Evolutionary conservation across 2,329 filamentous ascomycete species (phyloP).

Genomic region (Neocatenulostroma microsporum): DNA sequence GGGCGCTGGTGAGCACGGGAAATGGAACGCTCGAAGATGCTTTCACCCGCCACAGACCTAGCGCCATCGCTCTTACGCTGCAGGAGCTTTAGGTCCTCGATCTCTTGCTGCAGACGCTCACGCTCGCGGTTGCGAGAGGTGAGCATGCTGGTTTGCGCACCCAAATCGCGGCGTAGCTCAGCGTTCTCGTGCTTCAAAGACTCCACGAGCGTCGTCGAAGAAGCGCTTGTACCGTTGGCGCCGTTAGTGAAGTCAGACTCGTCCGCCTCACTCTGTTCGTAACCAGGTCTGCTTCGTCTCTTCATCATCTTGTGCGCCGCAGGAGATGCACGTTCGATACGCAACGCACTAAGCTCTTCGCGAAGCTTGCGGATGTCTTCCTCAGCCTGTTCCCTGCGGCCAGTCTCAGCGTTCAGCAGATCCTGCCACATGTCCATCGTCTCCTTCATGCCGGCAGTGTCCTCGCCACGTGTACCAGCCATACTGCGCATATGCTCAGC

Average conservation of each 20-base stretch:
- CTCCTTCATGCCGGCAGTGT: constrained; percentile 26
- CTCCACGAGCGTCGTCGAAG: constrained; percentile 48
- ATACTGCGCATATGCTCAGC: constrained; percentile 68
- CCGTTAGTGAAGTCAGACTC: constrained; percentile 32
- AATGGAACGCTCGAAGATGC: constrained; percentile 87
- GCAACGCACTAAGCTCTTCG: constrained; percentile 61
- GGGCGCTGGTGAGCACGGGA: constrained; percentile 68
- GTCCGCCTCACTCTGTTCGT: constrained; percentile 29
- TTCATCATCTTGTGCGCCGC: constrained; percentile 29
- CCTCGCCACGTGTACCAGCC: constrained; percentile 26
- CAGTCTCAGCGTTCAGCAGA: constrained; percentile 83
- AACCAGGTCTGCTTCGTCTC: constrained; percentile 26
- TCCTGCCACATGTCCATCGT: constrained; percentile 86
- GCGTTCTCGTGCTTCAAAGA: constrained; percentile 87
- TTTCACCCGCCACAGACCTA: constrained; percentile 65
- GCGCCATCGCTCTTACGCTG: constrained; percentile 60
- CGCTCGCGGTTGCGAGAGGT: constrained; percentile 94
- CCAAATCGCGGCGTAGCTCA: constrained; percentile 82
- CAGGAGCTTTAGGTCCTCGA: constrained; percentile 88
- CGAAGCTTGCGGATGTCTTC: constrained; percentile 78
- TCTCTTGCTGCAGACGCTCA: constrained; percentile 89
- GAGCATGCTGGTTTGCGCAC: constrained; percentile 94
- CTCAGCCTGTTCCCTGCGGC: constrained; percentile 79
- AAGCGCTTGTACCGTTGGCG: constrained; percentile 23
- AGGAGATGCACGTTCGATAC: constrained; percentile 37